A percentile compares a stretch with the other conserved stretches of the same genome.
These are phyloP conservation scores for Hymenoscyphus repandus DNA, from an alignment of 2,329 filamentous ascomycete species.

Conservation along the genomic window DNA sequence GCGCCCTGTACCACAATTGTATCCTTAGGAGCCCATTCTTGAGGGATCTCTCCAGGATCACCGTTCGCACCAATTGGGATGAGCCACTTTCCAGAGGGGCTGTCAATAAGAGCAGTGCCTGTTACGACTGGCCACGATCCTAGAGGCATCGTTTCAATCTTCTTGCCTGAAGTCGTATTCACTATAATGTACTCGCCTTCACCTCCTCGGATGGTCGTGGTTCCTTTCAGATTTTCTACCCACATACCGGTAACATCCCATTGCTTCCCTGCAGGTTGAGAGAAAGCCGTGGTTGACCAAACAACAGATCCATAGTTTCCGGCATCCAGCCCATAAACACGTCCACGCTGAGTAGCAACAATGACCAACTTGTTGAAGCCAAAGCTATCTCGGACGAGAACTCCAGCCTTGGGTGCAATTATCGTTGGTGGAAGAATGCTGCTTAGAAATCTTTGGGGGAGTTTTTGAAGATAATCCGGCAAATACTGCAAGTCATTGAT, in stretches of 20 bases:
- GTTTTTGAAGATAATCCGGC: constrained; percentile 63
- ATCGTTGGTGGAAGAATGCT: constrained; percentile 51
- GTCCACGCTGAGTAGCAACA: constrained; percentile 72
- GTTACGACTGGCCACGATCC: constrained; percentile 37
- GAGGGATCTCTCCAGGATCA: constrained; percentile 41
- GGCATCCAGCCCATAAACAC: constrained; percentile 74
- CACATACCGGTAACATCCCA: constrained; percentile 67
- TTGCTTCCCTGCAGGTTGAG: constrained; percentile 47
- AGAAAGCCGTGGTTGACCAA: constrained; percentile 66
- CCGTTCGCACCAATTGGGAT: constrained; percentile 49
- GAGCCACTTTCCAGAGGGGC: constrained; percentile 46
- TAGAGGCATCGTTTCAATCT: constrained; percentile 39
- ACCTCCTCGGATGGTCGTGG: constrained; percentile 30
- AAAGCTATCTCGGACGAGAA: constrained; percentile 66
- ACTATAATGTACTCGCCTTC: constrained; percentile 59
- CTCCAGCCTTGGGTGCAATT: constrained; percentile 37
- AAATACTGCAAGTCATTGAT: constrained; percentile 70
- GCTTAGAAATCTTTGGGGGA: constrained; percentile 64
- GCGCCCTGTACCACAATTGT: constrained; percentile 48
- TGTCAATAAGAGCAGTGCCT: constrained; percentile 48
- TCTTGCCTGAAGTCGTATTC: constrained; percentile 45
- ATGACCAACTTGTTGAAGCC: constrained; percentile 84
- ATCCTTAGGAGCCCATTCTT: constrained; percentile 44
- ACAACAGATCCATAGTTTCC: constrained; percentile 67
- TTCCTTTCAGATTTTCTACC: constrained; percentile 50